A percentile compares a stretch with the other conserved stretches of the same genome.
These are phyloP conservation scores for Cardamine resedifolia DNA, from an alignment of 345 rosid species.

Conservation along the genomic window DNA sequence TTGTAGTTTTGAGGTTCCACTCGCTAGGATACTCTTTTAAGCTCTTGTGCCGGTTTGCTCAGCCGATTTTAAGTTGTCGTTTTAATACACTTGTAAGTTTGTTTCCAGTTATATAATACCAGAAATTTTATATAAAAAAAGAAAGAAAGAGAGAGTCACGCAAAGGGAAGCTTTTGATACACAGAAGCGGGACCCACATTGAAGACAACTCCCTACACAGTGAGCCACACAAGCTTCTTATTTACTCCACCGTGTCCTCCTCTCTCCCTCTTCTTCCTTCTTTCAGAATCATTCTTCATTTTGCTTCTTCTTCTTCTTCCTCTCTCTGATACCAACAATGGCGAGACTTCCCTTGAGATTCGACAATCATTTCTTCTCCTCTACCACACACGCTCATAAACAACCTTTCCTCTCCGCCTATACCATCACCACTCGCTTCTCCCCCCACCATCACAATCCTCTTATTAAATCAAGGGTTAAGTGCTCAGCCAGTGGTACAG, in stretches of 20 bases:
- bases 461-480: slow-evolving; percentile 48
- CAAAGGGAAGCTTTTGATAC: slow-evolving; percentile 29
- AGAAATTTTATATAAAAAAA: too few species aligned
- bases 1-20: too few species aligned
- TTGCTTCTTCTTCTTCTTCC: not conserved
- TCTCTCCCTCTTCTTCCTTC: slow-evolving; percentile 40
- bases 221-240: slow-evolving; percentile 55
- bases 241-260: slow-evolving; percentile 52
- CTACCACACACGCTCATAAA: slow-evolving; percentile 34
- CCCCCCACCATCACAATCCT: slow-evolving; percentile 12
- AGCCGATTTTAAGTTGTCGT: too few species aligned
- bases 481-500: slow-evolving; percentile 59
- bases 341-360: slow-evolving; percentile 53
- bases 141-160: slow-evolving; percentile 30
- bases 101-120: too few species aligned
- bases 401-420: slow-evolving; percentile 40
- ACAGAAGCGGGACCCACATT: slow-evolving; percentile 26
- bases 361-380: slow-evolving; percentile 40
- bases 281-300: not conserved
- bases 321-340: slow-evolving; percentile 44
- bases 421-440: slow-evolving; percentile 24
- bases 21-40: too few species aligned
- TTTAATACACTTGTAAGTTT: too few species aligned
- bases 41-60: too few species aligned
- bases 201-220: slow-evolving; percentile 10